Conservation (phyloP, 805 yeast genomes). For the Blastobotrys mokoenaii region DNA sequence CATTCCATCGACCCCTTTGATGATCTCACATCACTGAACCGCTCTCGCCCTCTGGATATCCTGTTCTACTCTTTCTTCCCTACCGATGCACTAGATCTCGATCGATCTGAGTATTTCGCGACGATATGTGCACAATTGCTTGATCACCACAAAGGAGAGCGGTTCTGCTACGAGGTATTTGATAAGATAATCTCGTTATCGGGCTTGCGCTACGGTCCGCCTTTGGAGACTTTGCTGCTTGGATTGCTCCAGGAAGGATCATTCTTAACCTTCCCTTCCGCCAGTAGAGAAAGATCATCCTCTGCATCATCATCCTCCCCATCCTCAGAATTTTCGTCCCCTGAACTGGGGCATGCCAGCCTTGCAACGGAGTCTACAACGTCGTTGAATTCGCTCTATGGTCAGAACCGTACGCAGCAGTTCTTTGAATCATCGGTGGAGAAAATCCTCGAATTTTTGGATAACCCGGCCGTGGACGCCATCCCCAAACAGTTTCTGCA, state of each 20-base stretch:
- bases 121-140: slow-evolving; percentile 18
- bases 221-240: slow-evolving; percentile 12
- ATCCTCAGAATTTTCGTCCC: slow-evolving; percentile 10
- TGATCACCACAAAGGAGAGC: slow-evolving; percentile 15
- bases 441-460: slow-evolving; percentile 11
- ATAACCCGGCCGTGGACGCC: slow-evolving; percentile 12
- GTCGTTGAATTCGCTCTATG: slow-evolving; percentile 5
- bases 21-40: slow-evolving; percentile 17
- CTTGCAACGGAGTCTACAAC: not conserved
- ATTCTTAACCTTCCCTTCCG: slow-evolving; percentile 9
- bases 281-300: not conserved
- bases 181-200: slow-evolving; percentile 13
- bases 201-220: slow-evolving; percentile 8
- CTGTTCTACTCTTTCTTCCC: slow-evolving; percentile 25
- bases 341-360: slow-evolving; percentile 9
- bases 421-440: slow-evolving; percentile 9
- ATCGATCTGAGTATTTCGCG: slow-evolving; percentile 23
- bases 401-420: slow-evolving; percentile 6
- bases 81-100: slow-evolving; percentile 16
- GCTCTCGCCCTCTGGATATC: slow-evolving; percentile 23
- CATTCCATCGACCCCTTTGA: slow-evolving; percentile 15
- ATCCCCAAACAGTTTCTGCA: slow-evolving; percentile 13
- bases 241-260: slow-evolving; percentile 17
- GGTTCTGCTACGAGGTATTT: slow-evolving; percentile 15
- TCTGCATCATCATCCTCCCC: slow-evolving; percentile 5